Percentiles rank a stretch among this genome's conserved stretches.
These are phyloP conservation scores for Boechera divaricarpa DNA, from an alignment of 345 rosid species.

Conservation along the genomic window DNA sequence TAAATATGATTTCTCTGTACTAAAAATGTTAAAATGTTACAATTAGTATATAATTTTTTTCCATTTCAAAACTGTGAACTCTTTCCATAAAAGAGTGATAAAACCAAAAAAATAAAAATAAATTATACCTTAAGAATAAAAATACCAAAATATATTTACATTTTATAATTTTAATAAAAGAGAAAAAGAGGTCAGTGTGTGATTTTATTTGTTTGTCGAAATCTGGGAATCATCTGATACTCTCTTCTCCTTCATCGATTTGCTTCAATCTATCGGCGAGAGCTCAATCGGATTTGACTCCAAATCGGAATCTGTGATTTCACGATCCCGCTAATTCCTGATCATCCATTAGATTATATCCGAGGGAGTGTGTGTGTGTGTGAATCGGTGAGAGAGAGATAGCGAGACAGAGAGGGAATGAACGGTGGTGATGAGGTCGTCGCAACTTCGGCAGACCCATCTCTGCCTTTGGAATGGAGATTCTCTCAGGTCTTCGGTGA, in stretches of 20 bases:
- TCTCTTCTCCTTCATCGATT: conserved; percentile 23
- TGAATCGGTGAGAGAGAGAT: conserved; percentile 24
- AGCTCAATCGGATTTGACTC: conserved; percentile 1
- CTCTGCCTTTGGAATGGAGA: conserved; percentile 84
- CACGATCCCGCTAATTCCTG: conserved; percentile 25
- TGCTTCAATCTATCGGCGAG: conserved; percentile 20
- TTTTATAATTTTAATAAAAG: not conserved
- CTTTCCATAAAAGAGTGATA: conserved; percentile 1
- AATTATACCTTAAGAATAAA: not conserved
- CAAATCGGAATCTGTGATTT: conserved; percentile 13
- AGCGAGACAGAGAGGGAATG: conserved; percentile 31
- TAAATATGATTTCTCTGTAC: not conserved
- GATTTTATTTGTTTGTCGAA: conserved; percentile 45
- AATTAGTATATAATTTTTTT: not conserved
- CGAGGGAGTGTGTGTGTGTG: conserved; percentile 7
- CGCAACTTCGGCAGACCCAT: conserved; percentile 47
- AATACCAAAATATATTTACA: conserved; percentile 1
- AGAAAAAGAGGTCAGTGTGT: conserved; percentile 33
- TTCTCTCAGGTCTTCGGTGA: conserved; percentile 99
- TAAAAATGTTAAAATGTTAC: not conserved
- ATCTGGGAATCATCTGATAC: conserved; percentile 43
- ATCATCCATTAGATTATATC: conserved; percentile 30
- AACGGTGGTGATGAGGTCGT: conserved; percentile 45
- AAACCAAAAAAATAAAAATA: conserved; percentile 6
- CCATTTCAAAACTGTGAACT: not conserved